Conservation (phyloP, 2,329 filamentous ascomycete genomes). For the Fusarium haematococcum region DNA sequence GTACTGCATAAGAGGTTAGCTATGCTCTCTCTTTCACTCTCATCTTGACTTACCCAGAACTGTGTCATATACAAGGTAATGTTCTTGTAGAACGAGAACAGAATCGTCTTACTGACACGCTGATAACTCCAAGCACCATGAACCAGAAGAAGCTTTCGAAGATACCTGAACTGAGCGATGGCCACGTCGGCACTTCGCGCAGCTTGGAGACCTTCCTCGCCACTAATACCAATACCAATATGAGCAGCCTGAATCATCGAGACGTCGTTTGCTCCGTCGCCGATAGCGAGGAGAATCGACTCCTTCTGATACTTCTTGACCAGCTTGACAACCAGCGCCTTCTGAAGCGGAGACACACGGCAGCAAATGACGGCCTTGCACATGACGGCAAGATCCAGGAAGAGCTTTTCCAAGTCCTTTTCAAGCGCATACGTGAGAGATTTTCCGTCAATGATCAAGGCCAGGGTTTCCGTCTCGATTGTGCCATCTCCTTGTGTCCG, state of each 20-base stretch:
- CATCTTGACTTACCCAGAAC: constrained; percentile 81
- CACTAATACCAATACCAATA: constrained; percentile 97
- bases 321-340: constrained; percentile 96
- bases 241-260: constrained; percentile 99
- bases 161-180: constrained; percentile 94
- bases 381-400: constrained; percentile 91
- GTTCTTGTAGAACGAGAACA: constrained; percentile 99
- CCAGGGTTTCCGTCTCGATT: constrained; percentile 86
- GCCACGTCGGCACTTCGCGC: constrained; percentile 95
- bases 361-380: constrained; percentile 99
- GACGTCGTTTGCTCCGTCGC: constrained; percentile 98
- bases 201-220: constrained; percentile 95
- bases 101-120: constrained; percentile 93
- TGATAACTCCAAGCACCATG: constrained; percentile 99
- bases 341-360: constrained; percentile 96
- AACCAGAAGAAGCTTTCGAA: constrained; percentile 92
- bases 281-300: constrained; percentile 92
- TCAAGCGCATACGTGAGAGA: constrained; percentile 94
- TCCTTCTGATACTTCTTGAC: constrained; percentile 94
- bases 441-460: constrained; percentile 95
- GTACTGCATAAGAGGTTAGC: constrained; percentile 68
- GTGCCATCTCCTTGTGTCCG: constrained; percentile 81
- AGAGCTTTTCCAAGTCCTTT: constrained; percentile 91
- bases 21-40: neutral
- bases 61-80: constrained; percentile 99